Evolutionary conservation across 768 basidiomycete genomes (phyloP).

Genomic region (Tricholoma bakamatsutake): DNA sequence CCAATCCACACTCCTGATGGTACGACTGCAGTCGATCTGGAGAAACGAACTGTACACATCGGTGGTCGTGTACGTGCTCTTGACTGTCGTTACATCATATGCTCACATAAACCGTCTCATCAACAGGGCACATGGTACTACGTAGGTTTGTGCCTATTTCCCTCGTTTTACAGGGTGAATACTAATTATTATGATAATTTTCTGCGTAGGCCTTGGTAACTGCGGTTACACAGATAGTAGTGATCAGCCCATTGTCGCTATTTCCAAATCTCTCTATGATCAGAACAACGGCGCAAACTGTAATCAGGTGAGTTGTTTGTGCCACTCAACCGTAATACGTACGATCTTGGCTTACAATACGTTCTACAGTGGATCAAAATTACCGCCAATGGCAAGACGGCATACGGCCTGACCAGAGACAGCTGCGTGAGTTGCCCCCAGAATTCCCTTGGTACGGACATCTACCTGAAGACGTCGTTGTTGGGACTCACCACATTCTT

Average conservation of each 20-base stretch:
- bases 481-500: not conserved
- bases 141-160: conserved; percentile 29
- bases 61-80: conserved; percentile 45
- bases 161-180: not conserved
- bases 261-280: conserved; percentile 49
- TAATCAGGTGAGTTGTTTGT: conserved; percentile 41
- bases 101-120: conserved; percentile 7
- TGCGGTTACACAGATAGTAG: conserved; percentile 50
- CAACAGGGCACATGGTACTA: conserved; percentile 65
- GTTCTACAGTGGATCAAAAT: conserved; percentile 51
- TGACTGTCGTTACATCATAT: conserved; percentile 1
- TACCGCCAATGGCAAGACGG: conserved; percentile 42
- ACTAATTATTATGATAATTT: not conserved
- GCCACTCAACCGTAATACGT: not conserved
- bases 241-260: conserved; percentile 55
- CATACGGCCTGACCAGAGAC: conserved; percentile 49
- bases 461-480: not conserved
- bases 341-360: conserved; percentile 7
- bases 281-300: conserved; percentile 48
- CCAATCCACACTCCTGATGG: conserved; percentile 35
- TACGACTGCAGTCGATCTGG: conserved; percentile 26
- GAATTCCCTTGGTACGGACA: conserved; percentile 49
- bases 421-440: conserved; percentile 51
- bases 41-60: conserved; percentile 45
- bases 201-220: conserved; percentile 44